These are phyloP conservation scores for Geosmithia morbida DNA, from an alignment of 2,329 filamentous ascomycete species.

Conservation along the genomic window DNA sequence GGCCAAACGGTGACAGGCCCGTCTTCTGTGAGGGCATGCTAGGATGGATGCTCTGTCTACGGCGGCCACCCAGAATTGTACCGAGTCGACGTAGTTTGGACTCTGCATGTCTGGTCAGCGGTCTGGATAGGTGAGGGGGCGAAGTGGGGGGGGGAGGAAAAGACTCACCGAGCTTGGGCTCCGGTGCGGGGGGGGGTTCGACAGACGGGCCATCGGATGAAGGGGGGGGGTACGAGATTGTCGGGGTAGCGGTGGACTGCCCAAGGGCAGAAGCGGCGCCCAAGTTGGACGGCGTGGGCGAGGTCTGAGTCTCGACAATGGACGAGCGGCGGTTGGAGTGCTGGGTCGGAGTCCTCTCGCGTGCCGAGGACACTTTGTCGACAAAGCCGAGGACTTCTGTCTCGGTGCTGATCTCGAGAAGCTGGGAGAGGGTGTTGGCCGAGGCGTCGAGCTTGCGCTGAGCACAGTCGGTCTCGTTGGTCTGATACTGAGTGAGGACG, in stretches of 20 bases:
- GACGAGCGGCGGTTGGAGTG: conserved; percentile 24
- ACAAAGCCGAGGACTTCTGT: conserved; percentile 72
- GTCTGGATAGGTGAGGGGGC: not conserved
- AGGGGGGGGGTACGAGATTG: not conserved
- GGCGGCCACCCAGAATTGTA: conserved; percentile 48
- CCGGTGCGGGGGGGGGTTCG: not conserved
- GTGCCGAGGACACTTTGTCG: conserved; percentile 26
- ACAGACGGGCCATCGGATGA: not conserved
- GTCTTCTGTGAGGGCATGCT: conserved; percentile 44
- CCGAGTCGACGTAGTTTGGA: conserved; percentile 49
- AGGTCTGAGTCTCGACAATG: conserved; percentile 11
- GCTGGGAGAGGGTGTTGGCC: conserved; percentile 64
- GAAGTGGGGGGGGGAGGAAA: not conserved
- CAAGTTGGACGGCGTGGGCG: conserved; percentile 11
- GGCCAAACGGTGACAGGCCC: conserved; percentile 37
- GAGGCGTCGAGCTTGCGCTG: conserved; percentile 61
- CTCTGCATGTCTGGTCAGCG: conserved; percentile 21
- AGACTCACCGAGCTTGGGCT: conserved; percentile 19
- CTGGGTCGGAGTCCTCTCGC: conserved; percentile 18
- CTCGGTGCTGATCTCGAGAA: conserved; percentile 76
- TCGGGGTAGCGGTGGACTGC: not conserved
- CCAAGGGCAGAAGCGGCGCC: not conserved
- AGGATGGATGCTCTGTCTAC: conserved; percentile 52
- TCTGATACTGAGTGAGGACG: conserved; percentile 82
- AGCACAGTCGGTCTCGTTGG: conserved; percentile 78